Conservation (phyloP, 2,329 filamentous ascomycete genomes). For the Ceratocystis alfenasii region DNA sequence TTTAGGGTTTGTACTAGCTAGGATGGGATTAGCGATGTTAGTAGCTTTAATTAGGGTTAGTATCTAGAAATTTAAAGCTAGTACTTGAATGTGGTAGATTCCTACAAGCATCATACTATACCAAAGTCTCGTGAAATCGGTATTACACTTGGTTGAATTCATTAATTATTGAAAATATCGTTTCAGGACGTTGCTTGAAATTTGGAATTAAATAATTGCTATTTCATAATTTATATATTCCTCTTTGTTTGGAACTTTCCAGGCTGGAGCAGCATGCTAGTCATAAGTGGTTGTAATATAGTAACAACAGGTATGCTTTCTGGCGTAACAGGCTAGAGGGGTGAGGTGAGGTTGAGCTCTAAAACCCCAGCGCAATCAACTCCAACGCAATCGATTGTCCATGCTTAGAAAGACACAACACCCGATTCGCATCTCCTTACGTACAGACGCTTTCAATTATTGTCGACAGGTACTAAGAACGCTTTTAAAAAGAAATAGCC, state of each 20-base stretch:
- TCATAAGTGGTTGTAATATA: constrained; percentile 14
- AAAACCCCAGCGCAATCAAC: constrained; percentile 11
- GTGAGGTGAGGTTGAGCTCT: constrained; percentile 15
- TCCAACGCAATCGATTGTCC: not conserved
- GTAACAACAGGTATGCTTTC: not conserved
- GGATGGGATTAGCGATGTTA: not conserved
- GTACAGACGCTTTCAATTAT: not conserved
- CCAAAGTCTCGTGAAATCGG: too few species aligned
- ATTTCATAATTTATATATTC: too few species aligned
- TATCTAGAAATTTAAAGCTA: not conserved
- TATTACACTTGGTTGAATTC: too few species aligned
- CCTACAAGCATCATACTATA: not conserved
- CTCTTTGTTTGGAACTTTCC: too few species aligned
- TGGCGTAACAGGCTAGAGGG: constrained; percentile 15
- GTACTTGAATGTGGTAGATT: not conserved
- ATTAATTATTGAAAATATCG: too few species aligned
- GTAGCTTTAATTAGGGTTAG: not conserved
- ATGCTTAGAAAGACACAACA: not conserved
- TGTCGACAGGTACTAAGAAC: not conserved
- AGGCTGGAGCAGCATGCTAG: not conserved
- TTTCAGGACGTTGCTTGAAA: too few species aligned
- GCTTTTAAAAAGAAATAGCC: not conserved
- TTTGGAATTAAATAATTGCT: too few species aligned
- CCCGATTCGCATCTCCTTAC: not conserved
- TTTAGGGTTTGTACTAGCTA: not conserved